phyloP scores from a whole-genome alignment of 805 yeast genomes.

The Dipodascus geniculatus region DNA sequence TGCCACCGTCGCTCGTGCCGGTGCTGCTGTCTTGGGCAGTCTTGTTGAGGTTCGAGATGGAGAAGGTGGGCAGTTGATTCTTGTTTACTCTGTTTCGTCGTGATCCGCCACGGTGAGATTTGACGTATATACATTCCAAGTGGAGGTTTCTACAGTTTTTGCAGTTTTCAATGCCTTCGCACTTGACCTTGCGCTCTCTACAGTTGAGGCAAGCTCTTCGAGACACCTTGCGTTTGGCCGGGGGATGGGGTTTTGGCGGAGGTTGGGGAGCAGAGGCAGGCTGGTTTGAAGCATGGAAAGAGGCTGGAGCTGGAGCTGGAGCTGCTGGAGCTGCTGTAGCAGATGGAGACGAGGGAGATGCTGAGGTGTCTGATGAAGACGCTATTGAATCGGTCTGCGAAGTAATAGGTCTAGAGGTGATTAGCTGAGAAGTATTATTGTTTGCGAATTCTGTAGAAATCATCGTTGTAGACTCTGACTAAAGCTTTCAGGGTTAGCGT shows the following conservation, averaged over 20 bases:
- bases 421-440: not conserved
- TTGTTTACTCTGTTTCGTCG: constrained; percentile 44
- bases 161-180: constrained; percentile 9
- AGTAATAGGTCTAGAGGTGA: not conserved
- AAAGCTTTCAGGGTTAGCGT: not conserved
- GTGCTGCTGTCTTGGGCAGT: not conserved
- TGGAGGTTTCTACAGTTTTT: constrained; percentile 6
- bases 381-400: not conserved
- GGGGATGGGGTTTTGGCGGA: not conserved
- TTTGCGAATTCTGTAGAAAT: not conserved
- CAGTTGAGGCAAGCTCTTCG: constrained; percentile 9
- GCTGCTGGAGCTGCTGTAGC: not conserved
- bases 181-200: constrained; percentile 9
- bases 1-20: not conserved
- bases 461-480: not conserved
- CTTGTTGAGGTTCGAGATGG: not conserved
- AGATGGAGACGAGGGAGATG: not conserved
- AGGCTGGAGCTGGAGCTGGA: not conserved
- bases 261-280: not conserved
- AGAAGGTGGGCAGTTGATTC: not conserved
- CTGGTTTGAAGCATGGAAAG: not conserved
- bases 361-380: not conserved
- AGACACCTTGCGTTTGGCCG: constrained; percentile 3
- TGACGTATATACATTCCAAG: constrained; percentile 44
- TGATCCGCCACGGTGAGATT: constrained; percentile 59